Base-by-base conservation (phyloP, 2,329 filamentous ascomycete species). In the Sphaceloma murrayae region DNA sequence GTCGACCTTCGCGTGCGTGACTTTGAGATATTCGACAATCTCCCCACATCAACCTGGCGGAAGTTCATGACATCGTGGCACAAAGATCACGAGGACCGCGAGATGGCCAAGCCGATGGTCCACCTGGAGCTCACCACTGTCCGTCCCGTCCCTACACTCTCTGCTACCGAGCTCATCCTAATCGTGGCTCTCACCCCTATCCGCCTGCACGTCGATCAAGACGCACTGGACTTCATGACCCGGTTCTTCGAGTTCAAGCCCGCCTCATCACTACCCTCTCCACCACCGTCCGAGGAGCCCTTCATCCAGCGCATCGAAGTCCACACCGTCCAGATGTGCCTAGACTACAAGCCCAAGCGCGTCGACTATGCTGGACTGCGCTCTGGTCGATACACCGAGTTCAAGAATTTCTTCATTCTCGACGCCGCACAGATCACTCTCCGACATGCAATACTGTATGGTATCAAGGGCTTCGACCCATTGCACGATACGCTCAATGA, bases 191-290 rank as follows among this genome's bases (percentile, higher is more conserved):
- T 98, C 13, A 71, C 96, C 21, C 91, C 91, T 1, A 67, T 98
- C 19, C 78, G 91, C 32, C 71, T 98, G 1, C 91, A 98, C 59
- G 88, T 98, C 24, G 91, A 98, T 56, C 91, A 98, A 63, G 91
- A 98, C 62, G 89, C 91, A 1, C 74, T 98, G 3, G 91, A 98
- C 59, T 98, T 98, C 59, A 85, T 98, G 58, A 94, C 84, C 1
- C 79, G 91, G 2, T 98, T 98, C 68, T 98, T 98, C 56, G 88
- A 94, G 56, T 98, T 98, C 71, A 93, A 94, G 57, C 87, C 95
- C 53, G 83, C 88, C 30, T 67, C 67, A 2, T 57, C 56, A 1
- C 55, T 61, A 10, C 52, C 52, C 21, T 39, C 54, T 5, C 65
- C 66, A 6, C 67, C 73, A 0, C 64, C 68, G 3, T 64, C 68